Base-by-base conservation (phyloP, 208 protist species). In the Leptomonas seymouri region DNA sequence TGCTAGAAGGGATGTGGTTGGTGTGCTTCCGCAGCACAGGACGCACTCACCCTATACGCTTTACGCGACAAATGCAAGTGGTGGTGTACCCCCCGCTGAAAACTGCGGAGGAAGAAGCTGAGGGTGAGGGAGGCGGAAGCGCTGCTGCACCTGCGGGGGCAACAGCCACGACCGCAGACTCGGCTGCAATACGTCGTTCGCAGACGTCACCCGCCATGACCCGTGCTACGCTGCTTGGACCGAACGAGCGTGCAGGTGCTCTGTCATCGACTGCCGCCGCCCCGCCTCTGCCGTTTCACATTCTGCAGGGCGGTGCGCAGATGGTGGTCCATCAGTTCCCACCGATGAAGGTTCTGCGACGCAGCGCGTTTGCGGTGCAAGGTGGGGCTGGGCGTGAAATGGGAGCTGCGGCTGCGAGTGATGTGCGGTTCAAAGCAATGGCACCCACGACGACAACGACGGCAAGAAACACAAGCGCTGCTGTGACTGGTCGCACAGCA, bases 321-420 rank as follows among this genome's bases (percentile, higher is more conserved):
- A 57, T 95, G 21, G 62, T 77, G 34, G 81, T 95, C 14, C 76
- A 89, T 57, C 83, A 80, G 49, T 90, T 92, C 50, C 81, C 82
- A 2, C 80, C 84, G 25, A 71, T 94, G 62, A 89, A 85, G 65
- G 85, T 94, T 28, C 44, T 25, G 23, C 78, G 88, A 16, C 82
- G 88, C n/a, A 76, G 66, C 23, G 34, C 34, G 1, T 51, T 67
- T 21, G 27, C 61, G 3, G 8, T 12, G 7, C 41, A 61, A 7
- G 31, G n/a, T 20, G 28, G 9, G 53, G 3, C 44, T 2, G 44
- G 0, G 8, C 11, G 45, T n/a, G n/a, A n/a, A n/a, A n/a, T n/a
- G n/a, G n/a, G n/a, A n/a, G n/a, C n/a, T n/a, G n/a, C n/a, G n/a
- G n/a, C n/a, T n/a, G n/a, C n/a, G n/a, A n/a, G n/a, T n/a, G n/a